Base-by-base conservation (phyloP, 495 filamentous ascomycete genomes). In the Neurospora intermedia region DNA sequence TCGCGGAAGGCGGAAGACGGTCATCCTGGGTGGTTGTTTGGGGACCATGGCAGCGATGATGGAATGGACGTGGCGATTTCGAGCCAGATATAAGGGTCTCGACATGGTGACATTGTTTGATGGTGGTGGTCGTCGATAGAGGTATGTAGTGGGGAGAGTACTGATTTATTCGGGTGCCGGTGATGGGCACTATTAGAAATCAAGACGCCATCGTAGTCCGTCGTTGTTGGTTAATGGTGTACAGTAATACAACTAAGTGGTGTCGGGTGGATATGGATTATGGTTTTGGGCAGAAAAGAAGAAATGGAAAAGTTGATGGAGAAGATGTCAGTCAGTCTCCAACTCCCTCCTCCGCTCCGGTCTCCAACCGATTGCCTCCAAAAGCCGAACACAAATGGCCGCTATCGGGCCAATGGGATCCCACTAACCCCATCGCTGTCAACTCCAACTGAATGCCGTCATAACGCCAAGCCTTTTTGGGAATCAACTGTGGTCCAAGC, bases 31-130 rank as follows among this genome's bases (percentile, higher is more conserved):
- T 18, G 59, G 16, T 15, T 69, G 20, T 15, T 69, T 74, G 62
- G 74, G 39, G 72, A 73, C 70, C 73, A 70, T 71, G 69, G 18
- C 13, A 69, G 39, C 23, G 59, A 54, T 5, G 39, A 54, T 8
- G 39, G 35, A 27, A 46, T 35, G 73, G 38, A 43, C 69, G 72
- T 75, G 76, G 77, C 76, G 69, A 72, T 69, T 39, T 72, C 45
- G 73, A 74, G 75, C 77, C 69, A 72, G 69, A 71, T 69, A 70
- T 71, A 73, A 72, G 45, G 59, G 72, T 59, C 69, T 73, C 62
- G 78, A 71, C 78, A 80, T 80, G 76, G 62, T 70, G 71, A 79
- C 78, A 80, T 80, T 71, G 69, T 66, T 76, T 69, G 77, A 45
- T 69, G 54, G 23, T 62, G 54, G 54, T 62, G 54, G 27, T 6